phyloP scores from a whole-genome alignment of 345 rosid genomes.

The Eucalyptus tenuipes region DNA sequence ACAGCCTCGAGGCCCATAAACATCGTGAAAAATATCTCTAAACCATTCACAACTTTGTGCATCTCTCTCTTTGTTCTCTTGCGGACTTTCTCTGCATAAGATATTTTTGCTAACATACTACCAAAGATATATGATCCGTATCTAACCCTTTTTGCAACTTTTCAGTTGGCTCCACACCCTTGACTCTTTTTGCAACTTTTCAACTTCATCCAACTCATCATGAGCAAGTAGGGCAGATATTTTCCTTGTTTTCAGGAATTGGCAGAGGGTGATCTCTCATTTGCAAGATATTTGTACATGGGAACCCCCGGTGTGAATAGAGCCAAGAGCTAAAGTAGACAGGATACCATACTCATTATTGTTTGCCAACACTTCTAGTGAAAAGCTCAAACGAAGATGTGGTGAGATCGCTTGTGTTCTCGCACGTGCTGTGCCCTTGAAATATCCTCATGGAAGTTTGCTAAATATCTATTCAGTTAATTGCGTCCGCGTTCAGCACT shows the following conservation, averaged over 20 bases:
- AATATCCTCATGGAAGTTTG: neutral
- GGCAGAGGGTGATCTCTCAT: neutral
- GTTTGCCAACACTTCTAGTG: neutral
- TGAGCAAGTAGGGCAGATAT: neutral
- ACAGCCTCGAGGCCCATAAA: neutral
- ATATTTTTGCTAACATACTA: neutral
- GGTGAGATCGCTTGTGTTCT: neutral
- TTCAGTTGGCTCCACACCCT: neutral
- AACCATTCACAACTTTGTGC: neutral
- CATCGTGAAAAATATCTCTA: neutral
- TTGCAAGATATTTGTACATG: neutral
- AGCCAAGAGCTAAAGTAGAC: neutral
- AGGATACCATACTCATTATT: neutral
- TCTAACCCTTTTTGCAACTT: neutral
- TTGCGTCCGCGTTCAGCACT: neutral
- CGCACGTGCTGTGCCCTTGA: neutral
- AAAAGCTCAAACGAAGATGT: neutral
- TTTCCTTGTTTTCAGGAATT: neutral
- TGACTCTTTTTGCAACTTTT: neutral
- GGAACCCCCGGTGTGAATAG: accelerated
- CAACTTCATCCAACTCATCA: neutral
- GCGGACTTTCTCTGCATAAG: neutral
- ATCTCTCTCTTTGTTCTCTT: neutral
- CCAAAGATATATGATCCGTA: neutral
- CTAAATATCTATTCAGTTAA: neutral